A percentile compares a stretch with the other conserved stretches of the same genome.
phyloP scores from a whole-genome alignment of 2,329 filamentous ascomycete genomes.

The Aureobasidium lini region DNA sequence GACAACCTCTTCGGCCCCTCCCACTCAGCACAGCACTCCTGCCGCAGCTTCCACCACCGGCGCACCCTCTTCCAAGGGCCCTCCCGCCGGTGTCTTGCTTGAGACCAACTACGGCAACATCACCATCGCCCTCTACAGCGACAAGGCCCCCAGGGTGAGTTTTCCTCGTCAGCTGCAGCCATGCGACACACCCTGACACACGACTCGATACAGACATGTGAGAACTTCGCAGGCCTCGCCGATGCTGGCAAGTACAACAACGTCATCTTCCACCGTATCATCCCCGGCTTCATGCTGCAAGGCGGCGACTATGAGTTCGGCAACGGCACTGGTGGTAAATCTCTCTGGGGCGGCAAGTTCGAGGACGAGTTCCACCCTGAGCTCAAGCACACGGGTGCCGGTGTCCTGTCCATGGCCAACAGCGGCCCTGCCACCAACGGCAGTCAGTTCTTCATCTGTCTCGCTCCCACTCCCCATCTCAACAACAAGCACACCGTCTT shows the following conservation, averaged over 20 bases:
- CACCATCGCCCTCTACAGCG: constrained; percentile 25
- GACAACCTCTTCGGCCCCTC: constrained; percentile 14
- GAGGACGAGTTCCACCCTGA: constrained; percentile 84
- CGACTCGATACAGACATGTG: constrained; percentile 22
- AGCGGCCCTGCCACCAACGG: constrained; percentile 89
- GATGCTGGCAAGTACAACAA: constrained; percentile 28
- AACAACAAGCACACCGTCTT: constrained; percentile 95
- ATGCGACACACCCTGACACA: neutral
- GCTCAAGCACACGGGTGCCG: constrained; percentile 68
- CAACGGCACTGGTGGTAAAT: constrained; percentile 75
- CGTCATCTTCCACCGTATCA: constrained; percentile 53
- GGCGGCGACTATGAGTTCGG: constrained; percentile 83
- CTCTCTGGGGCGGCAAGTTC: constrained; percentile 80
- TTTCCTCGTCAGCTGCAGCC: too few species aligned
- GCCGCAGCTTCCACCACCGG: neutral
- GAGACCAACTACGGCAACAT: constrained; percentile 30
- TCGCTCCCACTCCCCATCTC: constrained; percentile 75
- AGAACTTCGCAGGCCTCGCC: constrained; percentile 29
- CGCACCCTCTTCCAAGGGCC: neutral
- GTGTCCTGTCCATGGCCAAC: constrained; percentile 93
- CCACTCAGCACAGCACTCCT: constrained; percentile 14
- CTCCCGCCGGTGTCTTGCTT: constrained; percentile 21
- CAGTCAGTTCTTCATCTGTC: constrained; percentile 96
- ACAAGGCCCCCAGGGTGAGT: constrained; percentile 26
- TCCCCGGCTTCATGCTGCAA: constrained; percentile 95